phyloP scores from a whole-genome alignment of 176 grass and related monocot genomes.

The Melocanna baccifera region DNA sequence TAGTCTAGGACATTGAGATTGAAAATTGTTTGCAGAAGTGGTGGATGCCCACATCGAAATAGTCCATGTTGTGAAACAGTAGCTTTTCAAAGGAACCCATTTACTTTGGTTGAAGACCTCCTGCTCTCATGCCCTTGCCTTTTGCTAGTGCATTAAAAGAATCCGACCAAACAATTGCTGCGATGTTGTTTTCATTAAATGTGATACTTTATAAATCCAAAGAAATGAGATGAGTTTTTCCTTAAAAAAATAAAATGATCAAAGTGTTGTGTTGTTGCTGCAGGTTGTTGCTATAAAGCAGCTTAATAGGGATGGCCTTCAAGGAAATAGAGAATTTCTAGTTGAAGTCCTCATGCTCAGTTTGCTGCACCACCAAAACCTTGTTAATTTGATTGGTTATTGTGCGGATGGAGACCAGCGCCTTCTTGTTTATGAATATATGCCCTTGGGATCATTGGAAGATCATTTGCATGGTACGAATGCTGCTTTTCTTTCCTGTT shows the following conservation, averaged over 20 bases:
- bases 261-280: background rate
- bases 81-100: background rate
- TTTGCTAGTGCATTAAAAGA: constrained; percentile 9
- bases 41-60: background rate
- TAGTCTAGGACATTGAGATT: background rate
- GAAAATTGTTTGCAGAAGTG: background rate
- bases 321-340: constrained; percentile 88
- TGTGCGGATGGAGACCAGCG: constrained; percentile 91
- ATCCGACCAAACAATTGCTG: background rate
- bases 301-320: constrained; percentile 80
- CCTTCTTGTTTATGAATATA: constrained; percentile 90
- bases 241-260: background rate
- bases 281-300: constrained; percentile 88
- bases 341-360: constrained; percentile 88
- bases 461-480: constrained; percentile 82
- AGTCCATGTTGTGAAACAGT: background rate
- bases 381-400: constrained; percentile 86
- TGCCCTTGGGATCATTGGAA: constrained; percentile 87
- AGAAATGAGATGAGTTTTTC: background rate
- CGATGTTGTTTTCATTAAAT: background rate
- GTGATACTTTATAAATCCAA: background rate
- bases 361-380: constrained; percentile 77
- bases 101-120: background rate
- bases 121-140: background rate
- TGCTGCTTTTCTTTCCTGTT: constrained; percentile 21